phyloP scores from a whole-genome alignment of 2,329 filamentous ascomycete species.

The Fusarium verticillioides region DNA sequence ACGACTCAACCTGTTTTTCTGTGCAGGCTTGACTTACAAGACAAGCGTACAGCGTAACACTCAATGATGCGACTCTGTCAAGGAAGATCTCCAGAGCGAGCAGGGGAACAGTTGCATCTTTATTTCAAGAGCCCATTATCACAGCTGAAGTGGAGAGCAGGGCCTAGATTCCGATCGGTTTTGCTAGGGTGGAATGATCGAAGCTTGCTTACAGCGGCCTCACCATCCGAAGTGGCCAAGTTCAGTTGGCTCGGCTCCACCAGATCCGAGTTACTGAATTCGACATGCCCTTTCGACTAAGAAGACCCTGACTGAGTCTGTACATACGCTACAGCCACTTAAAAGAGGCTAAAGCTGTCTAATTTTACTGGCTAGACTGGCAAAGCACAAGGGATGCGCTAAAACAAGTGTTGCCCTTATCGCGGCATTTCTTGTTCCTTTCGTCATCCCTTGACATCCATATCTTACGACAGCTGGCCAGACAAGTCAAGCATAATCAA shows the following conservation, averaged over 20 bases:
- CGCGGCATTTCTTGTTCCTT: background rate
- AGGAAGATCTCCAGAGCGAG: background rate
- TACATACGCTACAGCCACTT: background rate
- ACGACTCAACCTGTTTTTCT: background rate
- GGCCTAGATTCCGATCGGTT: background rate
- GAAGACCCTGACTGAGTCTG: background rate
- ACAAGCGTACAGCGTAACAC: background rate
- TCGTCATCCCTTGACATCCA: background rate
- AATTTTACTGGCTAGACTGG: too few relatives aligned
- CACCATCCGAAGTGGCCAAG: background rate
- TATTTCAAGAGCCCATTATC: background rate
- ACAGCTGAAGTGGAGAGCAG: background rate
- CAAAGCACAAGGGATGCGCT: background rate
- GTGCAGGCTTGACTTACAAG: background rate
- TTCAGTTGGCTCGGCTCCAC: background rate
- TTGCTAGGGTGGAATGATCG: background rate
- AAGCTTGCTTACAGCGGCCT: background rate
- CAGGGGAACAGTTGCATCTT: background rate
- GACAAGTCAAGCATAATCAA: background rate
- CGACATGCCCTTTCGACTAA: background rate
- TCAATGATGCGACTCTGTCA: background rate
- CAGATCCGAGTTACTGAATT: constrained; percentile 1
- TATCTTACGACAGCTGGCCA: background rate
- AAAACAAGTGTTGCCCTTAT: background rate
- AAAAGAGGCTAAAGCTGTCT: background rate